Conservation (phyloP, 1,284 basidiomycete genomes). For the Xerocomus amazonicus region DNA sequence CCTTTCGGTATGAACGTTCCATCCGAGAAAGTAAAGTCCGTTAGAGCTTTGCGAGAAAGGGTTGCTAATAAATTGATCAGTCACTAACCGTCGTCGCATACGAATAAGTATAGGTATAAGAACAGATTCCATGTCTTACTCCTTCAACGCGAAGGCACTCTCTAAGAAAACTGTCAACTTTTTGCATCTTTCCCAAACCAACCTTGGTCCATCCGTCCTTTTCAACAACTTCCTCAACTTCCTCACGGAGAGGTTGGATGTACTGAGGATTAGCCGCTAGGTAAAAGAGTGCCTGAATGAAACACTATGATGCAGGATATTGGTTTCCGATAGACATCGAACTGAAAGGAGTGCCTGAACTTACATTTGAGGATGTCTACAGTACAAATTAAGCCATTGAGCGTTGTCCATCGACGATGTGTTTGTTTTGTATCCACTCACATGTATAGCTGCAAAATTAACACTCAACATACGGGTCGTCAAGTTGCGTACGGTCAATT, state of each 20-base stretch:
- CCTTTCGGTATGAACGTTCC: conserved; percentile 41
- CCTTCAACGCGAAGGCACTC: conserved; percentile 39
- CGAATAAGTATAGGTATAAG: too few species aligned
- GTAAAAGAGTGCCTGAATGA: conserved; percentile 36
- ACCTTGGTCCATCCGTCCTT: conserved; percentile 43
- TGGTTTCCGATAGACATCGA: not conserved
- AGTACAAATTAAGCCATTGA: not conserved
- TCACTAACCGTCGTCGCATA: not conserved
- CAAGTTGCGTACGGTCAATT: conserved; percentile 24
- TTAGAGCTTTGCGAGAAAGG: conserved; percentile 33
- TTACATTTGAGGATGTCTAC: conserved; percentile 14
- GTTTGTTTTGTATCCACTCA: not conserved
- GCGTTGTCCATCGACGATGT: too few species aligned
- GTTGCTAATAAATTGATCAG: conserved; percentile 20
- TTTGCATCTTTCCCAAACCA: conserved; percentile 39
- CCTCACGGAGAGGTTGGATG: conserved; percentile 39
- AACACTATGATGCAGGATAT: conserved; percentile 12
- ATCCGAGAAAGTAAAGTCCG: conserved; percentile 40
- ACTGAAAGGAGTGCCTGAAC: not conserved
- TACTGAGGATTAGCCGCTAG: conserved; percentile 39
- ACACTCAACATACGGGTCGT: conserved; percentile 32
- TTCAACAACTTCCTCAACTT: conserved; percentile 36
- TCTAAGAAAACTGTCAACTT: conserved; percentile 46
- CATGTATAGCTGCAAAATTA: conserved; percentile 41
- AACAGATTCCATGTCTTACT: conserved; percentile 24